Base-by-base conservation (phyloP, 2,329 filamentous ascomycete species). In the Clonostachys rhizophaga region DNA sequence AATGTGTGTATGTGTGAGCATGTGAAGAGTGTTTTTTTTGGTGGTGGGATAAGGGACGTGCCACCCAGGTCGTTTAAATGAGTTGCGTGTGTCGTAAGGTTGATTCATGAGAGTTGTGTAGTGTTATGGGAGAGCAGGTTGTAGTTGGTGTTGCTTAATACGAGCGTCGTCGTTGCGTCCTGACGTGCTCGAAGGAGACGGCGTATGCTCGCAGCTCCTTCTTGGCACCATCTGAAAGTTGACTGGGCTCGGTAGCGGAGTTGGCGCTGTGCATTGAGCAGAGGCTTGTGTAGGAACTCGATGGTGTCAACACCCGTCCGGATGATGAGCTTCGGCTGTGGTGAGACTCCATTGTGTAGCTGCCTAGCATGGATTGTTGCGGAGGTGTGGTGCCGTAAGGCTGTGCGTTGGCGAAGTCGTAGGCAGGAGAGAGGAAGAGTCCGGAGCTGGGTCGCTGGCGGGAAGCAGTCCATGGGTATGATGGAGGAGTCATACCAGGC, bases 151-250 rank as follows among this genome's bases (percentile, higher is more conserved):
- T 39, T 17, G 40, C 39, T 61, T 75, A 82, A 60, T 76, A 72
- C 33, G 79, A 77, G 70, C 83, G 68, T 58, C 79, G 69, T 55
- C 79, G 76, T 58, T 80, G 76, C 47, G 74, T 62, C 51, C 88
- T 79, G 49, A 87, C 84, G 55, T 91, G 87, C 67, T 96, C 91
- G 63, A 96, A 96, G 3, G 87, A 90, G 61, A 86, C 88, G 55
- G 89, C 88, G 67, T 96, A 96, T 55, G 87, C 86, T 61, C 86
- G 83, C 35, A 96, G 79, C 64, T 95, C 90, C 65, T 81, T 84
- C 58, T 83, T 83, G 30, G 88, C 85, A 66, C 87, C 86, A 54
- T 88, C 84, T 5, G 90, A 91, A 53, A 95, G 73, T 43, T 79
- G 74, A 40, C 64, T 65, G 18, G 69, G 64, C 48, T 82, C 80